A percentile compares a stretch with the other conserved stretches of the same genome.
phyloP scores from a whole-genome alignment of 2,329 filamentous ascomycete species.

The Beauveria medogensis region DNA sequence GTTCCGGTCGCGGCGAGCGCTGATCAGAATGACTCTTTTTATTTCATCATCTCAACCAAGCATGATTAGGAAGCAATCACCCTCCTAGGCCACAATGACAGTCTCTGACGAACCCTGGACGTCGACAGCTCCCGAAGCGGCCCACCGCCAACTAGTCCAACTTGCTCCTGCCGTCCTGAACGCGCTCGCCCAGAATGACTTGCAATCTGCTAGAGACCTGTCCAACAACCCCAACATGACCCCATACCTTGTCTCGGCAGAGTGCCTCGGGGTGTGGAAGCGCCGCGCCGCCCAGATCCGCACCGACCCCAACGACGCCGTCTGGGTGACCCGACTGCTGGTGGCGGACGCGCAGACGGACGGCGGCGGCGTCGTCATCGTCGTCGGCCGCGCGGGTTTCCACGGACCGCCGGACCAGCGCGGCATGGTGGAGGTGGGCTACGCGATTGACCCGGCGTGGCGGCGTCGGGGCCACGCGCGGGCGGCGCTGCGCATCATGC shows the following conservation, averaged over 20 bases:
- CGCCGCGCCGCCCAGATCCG: neutral
- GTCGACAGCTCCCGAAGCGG: neutral
- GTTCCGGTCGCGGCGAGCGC: no score
- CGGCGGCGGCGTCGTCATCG: neutral
- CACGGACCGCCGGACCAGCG: slow-evolving; percentile 4
- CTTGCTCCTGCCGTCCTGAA: neutral
- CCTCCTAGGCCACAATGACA: neutral
- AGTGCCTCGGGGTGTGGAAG: slow-evolving; percentile 4
- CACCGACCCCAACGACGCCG: neutral
- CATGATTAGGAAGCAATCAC: no score
- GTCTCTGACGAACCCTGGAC: neutral
- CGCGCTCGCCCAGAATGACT: neutral
- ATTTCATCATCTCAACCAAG: no score
- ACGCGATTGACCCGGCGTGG: neutral
- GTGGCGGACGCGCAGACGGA: neutral
- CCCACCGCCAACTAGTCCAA: neutral
- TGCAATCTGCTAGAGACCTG: neutral
- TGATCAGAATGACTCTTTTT: no score
- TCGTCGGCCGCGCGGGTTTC: slow-evolving; percentile 10
- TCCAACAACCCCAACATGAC: neutral
- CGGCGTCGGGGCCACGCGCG: slow-evolving; percentile 5
- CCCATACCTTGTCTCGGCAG: neutral
- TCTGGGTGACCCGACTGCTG: slow-evolving; percentile 5
- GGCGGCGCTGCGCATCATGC: slow-evolving; percentile 3
- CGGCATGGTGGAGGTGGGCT: slow-evolving; percentile 10